Evolutionary conservation across 2,329 filamentous ascomycete genomes (phyloP).

Genomic region (Fonsecaea monophora): DNA sequence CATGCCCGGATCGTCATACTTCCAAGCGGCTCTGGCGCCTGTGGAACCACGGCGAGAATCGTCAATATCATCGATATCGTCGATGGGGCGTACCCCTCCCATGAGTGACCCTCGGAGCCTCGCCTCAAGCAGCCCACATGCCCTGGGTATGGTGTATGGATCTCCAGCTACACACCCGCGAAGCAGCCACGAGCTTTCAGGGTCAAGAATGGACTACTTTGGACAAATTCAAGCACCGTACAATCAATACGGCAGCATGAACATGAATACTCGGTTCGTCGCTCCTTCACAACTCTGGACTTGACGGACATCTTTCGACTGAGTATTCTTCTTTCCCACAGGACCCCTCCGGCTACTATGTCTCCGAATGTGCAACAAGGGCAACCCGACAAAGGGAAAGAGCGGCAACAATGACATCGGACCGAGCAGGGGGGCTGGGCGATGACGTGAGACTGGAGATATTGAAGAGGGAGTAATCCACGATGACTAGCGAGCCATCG

Average conservation of each 20-base stretch:
- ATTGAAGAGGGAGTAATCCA: slow-evolving; percentile 9
- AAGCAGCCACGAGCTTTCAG: slow-evolving; percentile 31
- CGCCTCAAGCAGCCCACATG: slow-evolving; percentile 31
- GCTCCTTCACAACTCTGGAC: slow-evolving; percentile 40
- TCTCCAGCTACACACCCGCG: slow-evolving; percentile 24
- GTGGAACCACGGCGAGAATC: slow-evolving; percentile 45
- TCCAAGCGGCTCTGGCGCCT: slow-evolving; percentile 24
- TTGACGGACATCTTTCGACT: slow-evolving; percentile 36
- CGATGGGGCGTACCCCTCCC: slow-evolving; percentile 41
- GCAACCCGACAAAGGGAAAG: slow-evolving; percentile 30
- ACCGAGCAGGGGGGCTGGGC: neutral
- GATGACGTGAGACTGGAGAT: slow-evolving; percentile 30
- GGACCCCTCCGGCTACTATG: slow-evolving; percentile 26
- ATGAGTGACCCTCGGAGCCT: slow-evolving; percentile 31
- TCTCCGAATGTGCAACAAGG: slow-evolving; percentile 18
- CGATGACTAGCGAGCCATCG: slow-evolving; percentile 27
- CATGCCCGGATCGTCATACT: slow-evolving; percentile 48
- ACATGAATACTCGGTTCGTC: slow-evolving; percentile 41
- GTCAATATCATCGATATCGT: slow-evolving; percentile 44
- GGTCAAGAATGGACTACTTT: slow-evolving; percentile 38
- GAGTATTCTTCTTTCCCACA: slow-evolving; percentile 35
- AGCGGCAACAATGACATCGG: slow-evolving; percentile 23
- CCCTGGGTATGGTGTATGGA: slow-evolving; percentile 35
- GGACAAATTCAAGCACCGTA: slow-evolving; percentile 35
- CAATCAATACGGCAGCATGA: slow-evolving; percentile 37